These are phyloP conservation scores for Ganoderma lucidum DNA, from an alignment of 1,284 basidiomycete species.

Conservation along the genomic window DNA sequence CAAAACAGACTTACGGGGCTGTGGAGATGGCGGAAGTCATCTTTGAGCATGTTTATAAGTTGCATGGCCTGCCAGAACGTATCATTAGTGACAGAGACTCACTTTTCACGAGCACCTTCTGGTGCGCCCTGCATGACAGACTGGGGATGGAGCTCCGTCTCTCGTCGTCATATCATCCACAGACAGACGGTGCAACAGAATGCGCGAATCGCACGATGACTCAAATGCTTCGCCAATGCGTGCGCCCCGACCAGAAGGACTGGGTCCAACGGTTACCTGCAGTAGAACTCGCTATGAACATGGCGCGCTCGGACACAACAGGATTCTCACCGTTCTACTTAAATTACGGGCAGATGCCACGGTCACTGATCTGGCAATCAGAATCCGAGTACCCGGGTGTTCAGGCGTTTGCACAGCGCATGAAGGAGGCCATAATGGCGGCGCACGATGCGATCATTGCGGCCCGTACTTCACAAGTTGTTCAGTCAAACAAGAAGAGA, in stretches of 20 bases:
- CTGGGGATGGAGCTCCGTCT: not conserved
- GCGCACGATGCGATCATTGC: too few relatives aligned
- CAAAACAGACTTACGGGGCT: constrained; percentile 39
- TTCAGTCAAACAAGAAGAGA: too few relatives aligned
- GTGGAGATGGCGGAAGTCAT: constrained; percentile 36
- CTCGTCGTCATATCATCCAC: too few relatives aligned
- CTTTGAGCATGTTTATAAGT: not conserved
- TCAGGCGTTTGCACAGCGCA: too few relatives aligned
- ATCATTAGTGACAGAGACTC: not conserved
- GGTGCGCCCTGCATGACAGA: not conserved
- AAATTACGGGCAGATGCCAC: constrained; percentile 29
- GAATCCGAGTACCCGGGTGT: constrained; percentile 20
- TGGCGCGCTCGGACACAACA: constrained; percentile 38
- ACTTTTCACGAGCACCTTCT: not conserved
- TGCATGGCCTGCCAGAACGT: not conserved
- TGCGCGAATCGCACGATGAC: too few relatives aligned
- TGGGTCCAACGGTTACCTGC: not conserved
- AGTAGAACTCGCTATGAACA: not conserved
- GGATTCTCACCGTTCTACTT: constrained; percentile 43
- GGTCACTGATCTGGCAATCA: constrained; percentile 1
- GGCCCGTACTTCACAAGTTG: too few relatives aligned
- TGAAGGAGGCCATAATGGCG: too few relatives aligned
- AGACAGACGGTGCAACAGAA: too few relatives aligned
- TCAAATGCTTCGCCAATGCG: not conserved
- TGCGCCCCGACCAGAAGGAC: not conserved